Evolutionary conservation across 768 basidiomycete genomes (phyloP).

Genomic region (Mycena epipterygia): DNA sequence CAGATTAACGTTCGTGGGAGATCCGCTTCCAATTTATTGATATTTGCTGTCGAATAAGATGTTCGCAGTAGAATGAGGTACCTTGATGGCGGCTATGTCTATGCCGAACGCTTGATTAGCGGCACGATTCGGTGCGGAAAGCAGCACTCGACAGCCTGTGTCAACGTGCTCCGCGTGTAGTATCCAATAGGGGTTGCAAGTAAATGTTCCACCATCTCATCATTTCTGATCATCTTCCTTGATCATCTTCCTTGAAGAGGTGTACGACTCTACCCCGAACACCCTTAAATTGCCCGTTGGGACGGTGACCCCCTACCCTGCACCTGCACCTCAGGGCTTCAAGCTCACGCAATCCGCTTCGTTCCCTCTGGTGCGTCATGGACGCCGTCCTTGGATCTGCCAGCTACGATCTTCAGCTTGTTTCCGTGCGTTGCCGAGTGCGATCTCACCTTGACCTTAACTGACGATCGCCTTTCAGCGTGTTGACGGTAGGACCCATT

Average conservation of each 20-base stretch:
- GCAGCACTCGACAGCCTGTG: background rate
- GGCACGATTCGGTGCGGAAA: background rate
- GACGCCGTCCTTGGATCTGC: background rate
- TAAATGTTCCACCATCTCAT: background rate
- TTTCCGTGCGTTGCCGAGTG: background rate
- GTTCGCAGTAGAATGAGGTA: background rate
- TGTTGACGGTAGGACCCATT: background rate
- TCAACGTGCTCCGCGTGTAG: background rate
- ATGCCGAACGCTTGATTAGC: background rate
- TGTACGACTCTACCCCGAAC: background rate
- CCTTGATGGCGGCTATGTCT: no score
- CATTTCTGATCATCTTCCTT: background rate
- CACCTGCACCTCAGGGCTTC: background rate
- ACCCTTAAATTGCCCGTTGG: background rate
- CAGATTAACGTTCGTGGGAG: background rate
- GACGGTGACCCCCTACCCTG: background rate
- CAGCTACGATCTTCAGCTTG: slow-evolving; percentile 2
- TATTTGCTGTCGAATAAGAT: background rate
- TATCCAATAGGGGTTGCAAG: background rate
- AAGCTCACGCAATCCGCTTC: background rate
- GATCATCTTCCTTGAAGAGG: background rate
- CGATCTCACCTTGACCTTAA: background rate
- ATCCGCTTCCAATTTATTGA: no score
- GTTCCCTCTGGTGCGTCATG: background rate
- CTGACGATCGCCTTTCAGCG: background rate